Evolutionary conservation across 2,329 filamentous ascomycete species (phyloP).

Genomic region (Rhinocladiella similis): DNA sequence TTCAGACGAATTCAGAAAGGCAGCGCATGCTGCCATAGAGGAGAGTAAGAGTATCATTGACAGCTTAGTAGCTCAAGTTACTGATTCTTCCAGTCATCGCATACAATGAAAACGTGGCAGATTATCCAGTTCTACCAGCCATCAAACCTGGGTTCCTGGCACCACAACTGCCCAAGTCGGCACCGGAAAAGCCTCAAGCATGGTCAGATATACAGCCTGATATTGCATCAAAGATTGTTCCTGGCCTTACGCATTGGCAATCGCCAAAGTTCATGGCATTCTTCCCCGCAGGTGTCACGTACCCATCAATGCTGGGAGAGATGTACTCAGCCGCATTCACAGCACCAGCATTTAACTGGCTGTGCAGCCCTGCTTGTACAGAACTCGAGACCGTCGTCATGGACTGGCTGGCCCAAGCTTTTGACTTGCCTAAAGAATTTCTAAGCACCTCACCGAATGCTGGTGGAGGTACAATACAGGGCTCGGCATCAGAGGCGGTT

Average conservation of each 20-base stretch:
- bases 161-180: constrained; percentile 70
- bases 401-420: constrained; percentile 81
- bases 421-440: constrained; percentile 72
- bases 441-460: constrained; percentile 63
- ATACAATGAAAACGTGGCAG: constrained; percentile 76
- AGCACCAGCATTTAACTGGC: constrained; percentile 94
- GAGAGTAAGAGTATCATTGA: constrained; percentile 62
- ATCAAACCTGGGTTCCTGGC: constrained; percentile 84
- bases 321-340: constrained; percentile 89
- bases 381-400: constrained; percentile 91
- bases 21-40: constrained; percentile 76
- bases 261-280: constrained; percentile 95
- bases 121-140: constrained; percentile 70
- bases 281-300: constrained; percentile 81
- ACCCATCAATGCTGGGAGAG: constrained; percentile 83
- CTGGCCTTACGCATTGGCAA: constrained; percentile 92
- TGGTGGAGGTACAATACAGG: constrained; percentile 92
- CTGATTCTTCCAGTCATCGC: constrained; percentile 63
- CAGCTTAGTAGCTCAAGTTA: constrained; percentile 18
- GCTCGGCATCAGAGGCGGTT: constrained; percentile 83
- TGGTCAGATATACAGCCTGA: constrained; percentile 82
- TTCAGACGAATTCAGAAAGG: constrained; percentile 71
- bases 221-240: constrained; percentile 82
- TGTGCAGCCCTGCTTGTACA: constrained; percentile 87
- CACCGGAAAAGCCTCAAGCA: constrained; percentile 65